Base-by-base conservation (phyloP, 257 asterid species). In the Nicotiana knightiana region DNA sequence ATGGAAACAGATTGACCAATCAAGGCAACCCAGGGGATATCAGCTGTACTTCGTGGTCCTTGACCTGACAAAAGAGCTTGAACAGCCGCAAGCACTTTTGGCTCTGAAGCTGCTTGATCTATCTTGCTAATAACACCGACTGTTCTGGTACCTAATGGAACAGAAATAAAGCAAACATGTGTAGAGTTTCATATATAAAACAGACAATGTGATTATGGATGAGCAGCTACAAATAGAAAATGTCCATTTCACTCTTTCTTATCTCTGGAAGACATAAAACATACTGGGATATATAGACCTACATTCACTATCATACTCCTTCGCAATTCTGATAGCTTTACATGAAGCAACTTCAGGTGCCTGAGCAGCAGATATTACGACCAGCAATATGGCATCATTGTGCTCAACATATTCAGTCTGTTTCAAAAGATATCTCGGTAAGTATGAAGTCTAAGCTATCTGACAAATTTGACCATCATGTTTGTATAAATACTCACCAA, bases 11-110 rank as follows among this genome's bases (percentile, higher is more conserved):
- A 95, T 83, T 95, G 99, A 79, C 99, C 99, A 89, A 96, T 96
- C 90, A 96, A 92, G 87, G 97, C 99, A 82, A 96, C 99, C 98
- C 98, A 96, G 1, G 97, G 97, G 82, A 96, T 92, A 87, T 96
- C 98, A 76, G 96, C 87, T 80, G 97, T 92, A 85, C 96, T 94
- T 85, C 98, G 85, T 57, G 99, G 99, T 82, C 99, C 99, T 90
- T 96, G 98, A 86, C 90, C 90, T 83, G 85, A 87, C 82, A 96
- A 86, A 79, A 96, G 98, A 67, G 98, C 98, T 87, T 94, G 98
- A 81, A 96, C 99, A 82, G 99, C 98, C 61, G 98, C 97, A 80
- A 96, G 92, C 71, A 88, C 62, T 90, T 96, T 96, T 53, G 93
- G 97, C 80, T 95, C 97, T 75, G 99, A 91, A 65, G 95, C 90